Conservation (phyloP, 169 alveolate genomes). For the Theileria orientalis region DNA sequence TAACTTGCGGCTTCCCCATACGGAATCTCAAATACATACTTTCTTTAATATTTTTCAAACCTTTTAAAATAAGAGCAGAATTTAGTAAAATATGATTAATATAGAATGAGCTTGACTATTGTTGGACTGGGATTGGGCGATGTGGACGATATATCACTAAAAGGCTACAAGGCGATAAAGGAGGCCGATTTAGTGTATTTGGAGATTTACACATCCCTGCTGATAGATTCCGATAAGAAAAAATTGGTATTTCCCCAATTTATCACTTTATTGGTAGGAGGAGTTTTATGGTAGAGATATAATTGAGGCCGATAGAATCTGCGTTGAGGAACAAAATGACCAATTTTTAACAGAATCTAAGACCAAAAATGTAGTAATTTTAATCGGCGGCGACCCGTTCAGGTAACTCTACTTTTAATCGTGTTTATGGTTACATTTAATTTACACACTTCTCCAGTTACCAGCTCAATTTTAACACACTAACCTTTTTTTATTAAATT, state of each 20-base stretch:
- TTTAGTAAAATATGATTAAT: background rate
- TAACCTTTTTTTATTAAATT: background rate
- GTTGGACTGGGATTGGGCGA: slow-evolving; percentile 93
- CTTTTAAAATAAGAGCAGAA: background rate
- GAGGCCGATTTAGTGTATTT: slow-evolving; percentile 84
- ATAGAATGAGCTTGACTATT: slow-evolving; percentile 86
- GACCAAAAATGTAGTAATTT: slow-evolving; percentile 80
- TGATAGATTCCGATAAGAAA: slow-evolving; percentile 74
- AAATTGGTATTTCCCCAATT: slow-evolving; percentile 64
- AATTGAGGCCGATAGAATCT: slow-evolving; percentile 91
- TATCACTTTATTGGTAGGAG: slow-evolving; percentile 39
- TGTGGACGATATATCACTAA: slow-evolving; percentile 89
- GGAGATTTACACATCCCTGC: slow-evolving; percentile 92
- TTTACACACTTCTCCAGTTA: background rate
- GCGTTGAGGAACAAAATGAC: slow-evolving; percentile 90
- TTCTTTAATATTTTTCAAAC: no score
- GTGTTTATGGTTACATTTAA: no score
- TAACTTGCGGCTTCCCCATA: background rate
- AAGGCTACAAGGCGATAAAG: slow-evolving; percentile 87
- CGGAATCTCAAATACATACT: background rate
- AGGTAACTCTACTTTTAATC: slow-evolving; percentile 16
- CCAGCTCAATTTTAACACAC: background rate
- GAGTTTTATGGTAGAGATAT: slow-evolving; percentile 80
- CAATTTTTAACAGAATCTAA: slow-evolving; percentile 86
- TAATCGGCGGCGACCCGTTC: slow-evolving; percentile 95